Base-by-base conservation (phyloP, 345 rosid species). In the Reutealis trisperma region DNA sequence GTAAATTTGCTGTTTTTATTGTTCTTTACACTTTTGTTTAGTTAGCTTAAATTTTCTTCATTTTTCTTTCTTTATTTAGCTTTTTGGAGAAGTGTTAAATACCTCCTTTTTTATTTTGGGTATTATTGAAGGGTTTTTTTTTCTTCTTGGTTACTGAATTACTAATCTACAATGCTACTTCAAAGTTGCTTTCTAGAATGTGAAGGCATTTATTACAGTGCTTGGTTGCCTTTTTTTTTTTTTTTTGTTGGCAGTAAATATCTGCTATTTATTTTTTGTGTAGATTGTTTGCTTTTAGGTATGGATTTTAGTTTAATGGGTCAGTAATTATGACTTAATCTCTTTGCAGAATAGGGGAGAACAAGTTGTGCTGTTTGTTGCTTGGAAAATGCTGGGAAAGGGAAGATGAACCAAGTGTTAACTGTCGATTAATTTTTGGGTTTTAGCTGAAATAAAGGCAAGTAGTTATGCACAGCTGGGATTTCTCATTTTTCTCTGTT, bases 301-400 rank as follows among this genome's bases (percentile, higher is more conserved):
- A 45, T 22, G 15, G 41, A 59, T 44, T 71, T 64, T 63, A 60
- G 30, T 75, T 74, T 51, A 55, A 58, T 60, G 67, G 41, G 44
- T 62, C 22, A n/a, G 13, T 52, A 21, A 32, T 72, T 70, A 57
- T 70, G 65, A 32, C 45, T 14, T 49, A 71, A 19, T 14, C 22
- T 60, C 22, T 44, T 1, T 61, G 22, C 70, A 41, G 25, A 27
- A 61, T 62, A 76, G 42, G 77, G 41, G 25, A 16, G 19, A 71
- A 54, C 18, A 41, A 1, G 27, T 44, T 66, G 15, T 2, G 75
- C 62, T 80, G 76, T 55, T 75, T 75, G 77, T 21, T 74, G 79
- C 49, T 64, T 37, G 52, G 77, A 76, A 77, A 61, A 45, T 69
- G 82, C 58, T 14, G 67, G 63, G 19, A 32, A 71, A 55, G 64